Conservation (phyloP, 257 asterid species). For the Solanum pennellii region DNA sequence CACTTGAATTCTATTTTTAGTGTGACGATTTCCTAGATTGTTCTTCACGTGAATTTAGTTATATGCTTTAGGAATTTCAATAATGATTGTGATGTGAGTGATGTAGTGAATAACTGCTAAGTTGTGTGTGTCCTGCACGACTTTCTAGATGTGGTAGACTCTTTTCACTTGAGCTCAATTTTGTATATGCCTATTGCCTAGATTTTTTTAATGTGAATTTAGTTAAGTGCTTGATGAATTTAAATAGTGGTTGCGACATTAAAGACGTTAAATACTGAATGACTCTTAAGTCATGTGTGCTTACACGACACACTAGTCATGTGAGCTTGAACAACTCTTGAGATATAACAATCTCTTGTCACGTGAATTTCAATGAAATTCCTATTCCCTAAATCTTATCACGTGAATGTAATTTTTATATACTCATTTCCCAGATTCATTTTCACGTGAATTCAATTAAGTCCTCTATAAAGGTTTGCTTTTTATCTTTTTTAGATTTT, state of each 20-base stretch:
- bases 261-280: too few relatives aligned
- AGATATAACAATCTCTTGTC: not conserved
- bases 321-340: not conserved
- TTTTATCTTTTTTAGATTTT: not conserved
- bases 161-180: not conserved
- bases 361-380: not conserved
- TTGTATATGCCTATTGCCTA: not conserved
- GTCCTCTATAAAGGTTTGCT: not conserved
- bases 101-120: too few relatives aligned
- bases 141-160: not conserved
- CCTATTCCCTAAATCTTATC: not conserved
- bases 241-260: not conserved
- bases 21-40: not conserved
- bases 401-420: not conserved
- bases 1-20: too few relatives aligned
- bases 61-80: too few relatives aligned
- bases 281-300: not conserved
- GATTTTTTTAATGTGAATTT: not conserved
- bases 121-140: not conserved
- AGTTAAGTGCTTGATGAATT: not conserved
- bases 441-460: not conserved
- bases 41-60: not conserved
- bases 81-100: not conserved
- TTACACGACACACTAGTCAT: not conserved
- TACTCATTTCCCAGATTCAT: not conserved